Percentiles rank a stretch among this genome's conserved stretches.
phyloP scores from a whole-genome alignment of 73 alveolate genomes.

The Effrenium voratum region DNA sequence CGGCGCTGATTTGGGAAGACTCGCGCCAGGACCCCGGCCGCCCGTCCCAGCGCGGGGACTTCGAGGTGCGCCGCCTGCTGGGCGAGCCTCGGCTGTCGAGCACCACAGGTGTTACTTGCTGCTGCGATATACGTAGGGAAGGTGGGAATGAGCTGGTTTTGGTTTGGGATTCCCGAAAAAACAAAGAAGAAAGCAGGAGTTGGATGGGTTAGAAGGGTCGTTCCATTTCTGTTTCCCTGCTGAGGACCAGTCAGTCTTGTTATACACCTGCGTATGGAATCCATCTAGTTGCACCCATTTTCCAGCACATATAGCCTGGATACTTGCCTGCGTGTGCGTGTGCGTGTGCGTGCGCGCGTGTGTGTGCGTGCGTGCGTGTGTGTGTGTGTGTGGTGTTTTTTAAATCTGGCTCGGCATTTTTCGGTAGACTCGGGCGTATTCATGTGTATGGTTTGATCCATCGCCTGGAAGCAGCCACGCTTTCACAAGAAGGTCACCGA shows the following conservation, averaged over 20 bases:
- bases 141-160: not conserved
- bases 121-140: not conserved
- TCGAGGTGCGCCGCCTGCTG: slow-evolving; percentile 22
- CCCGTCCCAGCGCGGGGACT: slow-evolving; percentile 25
- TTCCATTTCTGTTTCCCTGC: too few species aligned
- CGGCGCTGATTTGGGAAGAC: not conserved
- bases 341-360: not conserved
- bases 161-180: too few species aligned
- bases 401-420: not conserved
- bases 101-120: not conserved
- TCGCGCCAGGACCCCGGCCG: slow-evolving; percentile 30
- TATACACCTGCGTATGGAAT: too few species aligned
- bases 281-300: too few species aligned
- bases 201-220: too few species aligned
- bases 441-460: not conserved
- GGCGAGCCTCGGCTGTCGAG: not conserved
- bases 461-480: not conserved
- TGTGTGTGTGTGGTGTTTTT: not conserved
- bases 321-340: not conserved
- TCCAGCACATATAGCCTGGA: too few species aligned
- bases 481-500: too few species aligned
- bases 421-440: too few species aligned
- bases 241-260: too few species aligned
- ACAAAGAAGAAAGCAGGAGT: too few species aligned
- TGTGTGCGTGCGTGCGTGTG: not conserved